Evolutionary conservation across 169 alveolate species (phyloP).

Genomic region (Plasmodium knowlesi): DNA sequence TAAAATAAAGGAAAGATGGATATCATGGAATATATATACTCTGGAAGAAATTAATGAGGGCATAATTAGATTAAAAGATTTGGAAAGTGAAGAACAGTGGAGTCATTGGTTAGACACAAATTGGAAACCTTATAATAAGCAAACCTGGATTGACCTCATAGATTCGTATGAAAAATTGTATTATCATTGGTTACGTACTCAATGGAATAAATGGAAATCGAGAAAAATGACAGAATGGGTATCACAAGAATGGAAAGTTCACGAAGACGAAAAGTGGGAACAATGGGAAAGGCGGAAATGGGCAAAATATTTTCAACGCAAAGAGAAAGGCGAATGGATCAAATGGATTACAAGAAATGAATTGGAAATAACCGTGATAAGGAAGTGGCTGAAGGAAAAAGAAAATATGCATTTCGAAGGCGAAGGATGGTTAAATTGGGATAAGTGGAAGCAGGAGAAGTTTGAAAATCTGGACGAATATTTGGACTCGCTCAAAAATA

Average conservation of each 20-base stretch:
- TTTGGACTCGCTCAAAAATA: neutral
- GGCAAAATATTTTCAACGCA: neutral
- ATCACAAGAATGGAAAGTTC: conserved; percentile 28
- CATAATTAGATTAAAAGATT: neutral
- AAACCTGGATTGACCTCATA: neutral
- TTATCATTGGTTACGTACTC: neutral
- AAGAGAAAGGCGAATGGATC: conserved; percentile 17
- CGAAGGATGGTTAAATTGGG: conserved; percentile 1
- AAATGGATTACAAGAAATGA: conserved; percentile 7
- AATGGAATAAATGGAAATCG: conserved; percentile 18
- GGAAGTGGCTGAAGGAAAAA: neutral
- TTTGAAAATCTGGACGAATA: neutral
- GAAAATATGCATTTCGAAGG: neutral
- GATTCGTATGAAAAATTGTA: neutral
- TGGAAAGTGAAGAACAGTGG: neutral
- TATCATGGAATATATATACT: neutral
- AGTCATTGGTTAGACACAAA: neutral
- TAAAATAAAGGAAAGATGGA: neutral
- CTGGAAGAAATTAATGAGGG: neutral
- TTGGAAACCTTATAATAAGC: neutral
- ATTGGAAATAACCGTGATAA: neutral
- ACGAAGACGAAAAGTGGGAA: conserved; percentile 21
- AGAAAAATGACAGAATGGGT: conserved; percentile 19
- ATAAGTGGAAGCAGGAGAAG: conserved; percentile 8
- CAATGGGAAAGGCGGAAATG: conserved; percentile 10